Conservation (phyloP, 2,329 filamentous ascomycete genomes). For the Monilinia vaccinii-corymbosi region DNA sequence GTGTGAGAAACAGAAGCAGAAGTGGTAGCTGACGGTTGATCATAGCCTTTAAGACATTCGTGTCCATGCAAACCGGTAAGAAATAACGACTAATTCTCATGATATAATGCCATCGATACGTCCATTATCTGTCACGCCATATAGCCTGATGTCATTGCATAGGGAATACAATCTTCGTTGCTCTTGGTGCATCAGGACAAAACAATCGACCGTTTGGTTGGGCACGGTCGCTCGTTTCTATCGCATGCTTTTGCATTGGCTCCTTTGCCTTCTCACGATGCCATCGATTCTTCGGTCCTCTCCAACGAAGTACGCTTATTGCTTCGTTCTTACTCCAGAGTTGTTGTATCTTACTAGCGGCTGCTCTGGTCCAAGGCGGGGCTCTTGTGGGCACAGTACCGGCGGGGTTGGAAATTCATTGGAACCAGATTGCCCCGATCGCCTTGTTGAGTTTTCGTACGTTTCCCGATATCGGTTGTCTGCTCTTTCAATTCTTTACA, state of each 20-base stretch:
- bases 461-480: neutral
- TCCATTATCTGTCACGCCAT: neutral
- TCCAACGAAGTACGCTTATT: conserved; percentile 55
- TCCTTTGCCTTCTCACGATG: conserved; percentile 62
- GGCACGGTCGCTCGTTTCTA: conserved; percentile 62
- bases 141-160: neutral
- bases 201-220: conserved; percentile 44
- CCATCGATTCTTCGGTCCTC: conserved; percentile 45
- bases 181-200: conserved; percentile 57
- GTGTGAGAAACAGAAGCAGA: neutral
- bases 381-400: conserved; percentile 4
- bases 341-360: conserved; percentile 41
- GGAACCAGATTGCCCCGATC: conserved; percentile 56
- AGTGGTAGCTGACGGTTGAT: conserved; percentile 4
- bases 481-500: neutral
- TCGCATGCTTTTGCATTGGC: conserved; percentile 61
- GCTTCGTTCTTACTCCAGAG: conserved; percentile 47
- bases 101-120: neutral
- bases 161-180: conserved; percentile 73
- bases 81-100: conserved; percentile 4
- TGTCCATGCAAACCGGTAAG: conserved; percentile 52
- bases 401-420: conserved; percentile 25
- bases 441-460: conserved; percentile 53
- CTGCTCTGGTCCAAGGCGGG: conserved; percentile 31
- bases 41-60: conserved; percentile 10